These are phyloP conservation scores for Chenopodium berlandieri DNA, from an alignment of 148 eudicot genomes.

Conservation along the genomic window DNA sequence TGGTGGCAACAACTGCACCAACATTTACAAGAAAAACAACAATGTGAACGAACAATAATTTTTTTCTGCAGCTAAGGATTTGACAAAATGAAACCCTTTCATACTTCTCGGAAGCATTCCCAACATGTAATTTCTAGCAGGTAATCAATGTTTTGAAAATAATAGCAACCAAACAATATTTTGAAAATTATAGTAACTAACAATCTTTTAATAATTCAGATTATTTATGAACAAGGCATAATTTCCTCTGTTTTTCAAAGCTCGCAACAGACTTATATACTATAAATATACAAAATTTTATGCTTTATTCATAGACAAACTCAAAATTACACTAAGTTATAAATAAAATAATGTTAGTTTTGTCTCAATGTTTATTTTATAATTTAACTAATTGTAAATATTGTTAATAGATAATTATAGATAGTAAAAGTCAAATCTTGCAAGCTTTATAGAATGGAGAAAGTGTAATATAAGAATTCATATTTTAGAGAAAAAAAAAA, in stretches of 20 bases:
- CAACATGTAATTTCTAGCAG: not conserved
- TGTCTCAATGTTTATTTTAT: too few species aligned
- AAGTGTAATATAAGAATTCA: too few species aligned
- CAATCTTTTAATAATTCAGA: not conserved
- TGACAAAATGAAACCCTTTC: not conserved
- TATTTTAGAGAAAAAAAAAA: not conserved
- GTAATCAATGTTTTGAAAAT: not conserved
- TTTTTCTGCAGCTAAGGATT: not conserved
- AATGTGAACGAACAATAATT: not conserved
- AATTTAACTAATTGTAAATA: too few species aligned
- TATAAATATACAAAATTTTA: too few species aligned
- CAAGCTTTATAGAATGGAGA: too few species aligned
- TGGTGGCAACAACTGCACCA: conserved; percentile 87
- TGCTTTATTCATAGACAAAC: too few species aligned
- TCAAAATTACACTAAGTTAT: too few species aligned
- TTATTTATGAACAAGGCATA: not conserved
- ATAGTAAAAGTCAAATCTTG: too few species aligned
- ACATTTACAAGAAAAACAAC: conserved; percentile 17
- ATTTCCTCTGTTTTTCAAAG: too few species aligned
- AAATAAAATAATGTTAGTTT: too few species aligned
- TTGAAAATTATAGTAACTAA: not conserved
- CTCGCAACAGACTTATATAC: too few species aligned
- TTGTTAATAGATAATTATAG: too few species aligned
- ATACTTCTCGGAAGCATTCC: not conserved
- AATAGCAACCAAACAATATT: not conserved